Evolutionary conservation across 2,329 filamentous ascomycete genomes (phyloP), one percentile per base, ranked within the genome.

Genomic region (Colletotrichum cereale): DNA sequence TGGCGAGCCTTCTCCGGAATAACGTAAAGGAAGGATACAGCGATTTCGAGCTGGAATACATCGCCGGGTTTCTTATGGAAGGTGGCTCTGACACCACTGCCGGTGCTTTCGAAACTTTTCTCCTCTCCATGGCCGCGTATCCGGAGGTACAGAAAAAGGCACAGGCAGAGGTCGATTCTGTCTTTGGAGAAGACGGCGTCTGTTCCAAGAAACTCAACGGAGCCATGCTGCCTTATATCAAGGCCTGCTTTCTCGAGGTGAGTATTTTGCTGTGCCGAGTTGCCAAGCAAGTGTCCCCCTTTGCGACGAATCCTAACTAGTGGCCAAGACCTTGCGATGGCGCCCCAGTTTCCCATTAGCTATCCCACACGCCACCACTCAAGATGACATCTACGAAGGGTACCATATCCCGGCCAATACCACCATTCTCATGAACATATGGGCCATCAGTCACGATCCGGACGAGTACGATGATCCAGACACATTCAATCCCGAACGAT

Each of bases 361-460:
- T 0, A 82, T 84, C 1, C 86, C 85, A 0, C 86, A 88, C 67
- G 84, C 84, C 0, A 80, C 81, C 0, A 85, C 82, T 0, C 80
- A 83, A 52, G 85, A 87, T 56, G 85, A 88, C 66, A 75, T 78
- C 21, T 88, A 86, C 74, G 80, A 83, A 52, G 85, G 84, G 11
- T 86, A 84, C 70, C 77, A 81, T 31, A 86, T 88, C 31, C 86
- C 86, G 1, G 79, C 81, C 3, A 84, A 83, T 0, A 86, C 86
- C 0, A 83, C 82, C 0, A 77, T 89, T 0, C 66, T 81, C 2
- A 75, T 76, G 31, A 81, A 81, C 56, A 74, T 76, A 50, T 86
- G 67, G 73, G 81, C 69, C 1, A 73, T 74, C 24, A 75, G 77
- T 40, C 73, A 75, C 52, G 74, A 79, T 60, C 70, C 75, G 2